Base-by-base conservation (phyloP, 2,329 filamentous ascomycete genomes). In the Verticillium dahliae region DNA sequence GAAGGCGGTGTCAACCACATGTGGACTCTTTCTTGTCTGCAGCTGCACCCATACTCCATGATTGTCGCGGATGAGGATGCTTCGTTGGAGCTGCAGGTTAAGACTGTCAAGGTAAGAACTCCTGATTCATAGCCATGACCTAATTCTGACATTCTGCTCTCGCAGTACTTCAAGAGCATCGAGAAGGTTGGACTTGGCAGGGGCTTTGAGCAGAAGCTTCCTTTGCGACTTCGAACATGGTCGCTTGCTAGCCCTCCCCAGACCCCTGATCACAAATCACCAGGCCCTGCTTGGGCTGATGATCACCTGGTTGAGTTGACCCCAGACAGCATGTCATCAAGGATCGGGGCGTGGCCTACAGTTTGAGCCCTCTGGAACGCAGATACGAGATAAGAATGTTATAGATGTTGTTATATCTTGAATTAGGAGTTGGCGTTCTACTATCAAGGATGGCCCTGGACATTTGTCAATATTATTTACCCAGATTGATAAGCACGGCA, bases 1-100 rank as follows among this genome's bases (percentile, higher is more conserved):
- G 90, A 92, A 71, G 87, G 86, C 50, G 88, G 87, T 54, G 81
- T 92, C 60, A 91, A 90, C 72, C 89, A 92, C 74, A 90, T 91
- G 87, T 92, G 89, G 88, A 92, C 90, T 0, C 80, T 92, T 2
- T 91, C 88, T 1, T 84, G 84, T 60, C 77, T 92, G 64, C 90
- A 92, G 73, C 75, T 91, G 69, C 90, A 92, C 71, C 86, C 85
- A 1, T 86, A 90, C 67, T 86, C 88, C 58, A 82, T 92, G 78
- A 84, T 92, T 58, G 88, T 91, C 15, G 89, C 88, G 60, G 90
- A 92, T 69, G 88, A 91, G 66, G 89, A 91, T 67, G 85, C 86
- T 6, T 88, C 85, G 0, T 73, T 86, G 33, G 85, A 88, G 70
- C 73, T 88, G 63, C 83, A 84, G 67, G 85, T 88, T 57, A 88